phyloP scores from a whole-genome alignment of 73 alveolate genomes.

The Uronychia setigera region DNA sequence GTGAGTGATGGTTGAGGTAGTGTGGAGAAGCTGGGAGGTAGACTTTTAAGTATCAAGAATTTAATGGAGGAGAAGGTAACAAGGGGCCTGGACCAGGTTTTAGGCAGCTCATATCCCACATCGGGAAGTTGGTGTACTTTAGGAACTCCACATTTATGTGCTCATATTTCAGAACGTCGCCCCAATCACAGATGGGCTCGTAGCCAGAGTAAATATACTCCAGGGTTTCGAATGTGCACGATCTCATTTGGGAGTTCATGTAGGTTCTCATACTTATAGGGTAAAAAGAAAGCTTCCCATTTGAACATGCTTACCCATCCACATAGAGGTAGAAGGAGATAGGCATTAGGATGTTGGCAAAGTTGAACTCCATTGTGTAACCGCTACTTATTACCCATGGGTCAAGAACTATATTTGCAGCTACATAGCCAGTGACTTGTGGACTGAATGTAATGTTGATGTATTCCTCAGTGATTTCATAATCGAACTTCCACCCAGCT shows the following conservation, averaged over 20 bases:
- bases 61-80: too few species aligned
- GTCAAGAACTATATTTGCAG: neutral
- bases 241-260: neutral
- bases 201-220: neutral
- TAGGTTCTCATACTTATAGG: neutral
- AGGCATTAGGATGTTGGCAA: neutral
- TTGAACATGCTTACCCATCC: neutral
- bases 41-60: too few species aligned
- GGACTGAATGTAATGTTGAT: neutral
- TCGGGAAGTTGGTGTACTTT: too few species aligned
- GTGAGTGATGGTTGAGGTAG: conserved; percentile 4
- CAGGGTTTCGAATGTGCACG: neutral
- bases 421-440: neutral
- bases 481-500: neutral
- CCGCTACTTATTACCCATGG: neutral
- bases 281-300: neutral
- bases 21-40: too few species aligned
- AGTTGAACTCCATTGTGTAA: neutral
- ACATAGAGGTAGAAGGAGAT: neutral
- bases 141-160: neutral
- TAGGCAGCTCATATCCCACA: too few species aligned
- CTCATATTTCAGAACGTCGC: neutral
- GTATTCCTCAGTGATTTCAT: neutral
- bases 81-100: too few species aligned
- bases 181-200: neutral